Evolutionary conservation across 768 basidiomycete genomes (phyloP).

Genomic region (Trametes maxima): DNA sequence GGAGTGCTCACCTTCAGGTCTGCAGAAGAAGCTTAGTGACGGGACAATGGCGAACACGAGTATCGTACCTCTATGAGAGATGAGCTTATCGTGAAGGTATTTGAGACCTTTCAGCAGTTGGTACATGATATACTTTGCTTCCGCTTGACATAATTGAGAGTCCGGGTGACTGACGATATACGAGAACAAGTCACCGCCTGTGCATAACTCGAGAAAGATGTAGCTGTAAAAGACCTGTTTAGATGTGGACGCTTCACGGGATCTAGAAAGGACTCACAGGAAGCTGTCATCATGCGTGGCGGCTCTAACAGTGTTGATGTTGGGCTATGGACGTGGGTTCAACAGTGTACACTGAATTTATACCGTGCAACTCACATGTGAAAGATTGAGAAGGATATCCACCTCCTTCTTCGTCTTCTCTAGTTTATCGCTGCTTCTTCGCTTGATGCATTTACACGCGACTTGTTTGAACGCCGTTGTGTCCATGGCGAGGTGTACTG

Average conservation of each 20-base stretch:
- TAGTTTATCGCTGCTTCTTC: slow-evolving; percentile 59
- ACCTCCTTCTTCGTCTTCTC: slow-evolving; percentile 78
- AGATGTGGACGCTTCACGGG: not conserved
- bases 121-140: slow-evolving; percentile 83
- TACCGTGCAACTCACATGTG: slow-evolving; percentile 54
- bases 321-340: slow-evolving; percentile 52
- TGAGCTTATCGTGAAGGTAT: slow-evolving; percentile 70
- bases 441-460: slow-evolving; percentile 81
- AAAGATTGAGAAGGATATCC: slow-evolving; percentile 65
- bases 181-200: slow-evolving; percentile 86
- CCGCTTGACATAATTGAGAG: slow-evolving; percentile 68
- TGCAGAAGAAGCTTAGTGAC: slow-evolving; percentile 27
- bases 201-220: slow-evolving; percentile 84
- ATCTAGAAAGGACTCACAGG: slow-evolving; percentile 18
- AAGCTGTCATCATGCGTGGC: slow-evolving; percentile 42
- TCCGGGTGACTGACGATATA: slow-evolving; percentile 70
- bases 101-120: slow-evolving; percentile 72
- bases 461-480: slow-evolving; percentile 66
- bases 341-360: not conserved
- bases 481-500: slow-evolving; percentile 78
- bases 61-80: slow-evolving; percentile 75
- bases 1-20: slow-evolving; percentile 59
- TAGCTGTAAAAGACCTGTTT: slow-evolving; percentile 45
- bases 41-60: not conserved
- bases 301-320: slow-evolving; percentile 78